Percentiles rank a stretch among this genome's conserved stretches.
Conservation (phyloP, 768 basidiomycete species). For the Postia placenta region DNA sequence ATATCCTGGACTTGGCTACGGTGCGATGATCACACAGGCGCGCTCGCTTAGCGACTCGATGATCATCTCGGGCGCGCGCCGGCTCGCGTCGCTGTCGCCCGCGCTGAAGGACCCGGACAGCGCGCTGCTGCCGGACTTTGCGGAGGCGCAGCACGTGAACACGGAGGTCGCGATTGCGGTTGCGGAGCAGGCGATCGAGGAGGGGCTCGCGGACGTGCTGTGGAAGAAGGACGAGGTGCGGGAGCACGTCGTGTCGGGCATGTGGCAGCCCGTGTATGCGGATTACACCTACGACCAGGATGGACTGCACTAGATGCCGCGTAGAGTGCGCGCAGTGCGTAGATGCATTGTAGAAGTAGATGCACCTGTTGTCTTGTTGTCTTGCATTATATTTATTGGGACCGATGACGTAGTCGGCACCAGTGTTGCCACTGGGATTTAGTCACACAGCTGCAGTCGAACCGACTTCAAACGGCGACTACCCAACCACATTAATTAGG, state of each 20-base stretch:
- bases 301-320: constrained; percentile 25
- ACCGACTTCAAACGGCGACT: too few relatives aligned
- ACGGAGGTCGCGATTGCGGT: constrained; percentile 81
- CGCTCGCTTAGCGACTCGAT: constrained; percentile 71
- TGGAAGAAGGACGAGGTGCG: constrained; percentile 58
- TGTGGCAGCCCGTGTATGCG: constrained; percentile 64
- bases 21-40: constrained; percentile 64
- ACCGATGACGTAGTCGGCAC: too few relatives aligned
- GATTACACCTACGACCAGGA: constrained; percentile 58
- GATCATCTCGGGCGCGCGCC: constrained; percentile 76
- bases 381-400: too few relatives aligned
- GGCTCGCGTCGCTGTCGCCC: constrained; percentile 73
- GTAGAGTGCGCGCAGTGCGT: not conserved
- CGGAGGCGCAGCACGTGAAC: constrained; percentile 65
- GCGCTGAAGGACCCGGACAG: constrained; percentile 65
- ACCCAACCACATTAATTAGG: too few relatives aligned
- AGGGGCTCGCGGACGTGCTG: constrained; percentile 55
- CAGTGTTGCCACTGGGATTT: too few relatives aligned
- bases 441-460: too few relatives aligned
- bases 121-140: constrained; percentile 72
- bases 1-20: constrained; percentile 83
- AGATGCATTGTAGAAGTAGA: not conserved
- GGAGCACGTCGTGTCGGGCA: constrained; percentile 38
- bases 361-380: not conserved
- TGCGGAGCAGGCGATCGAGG: constrained; percentile 68